Evolutionary conservation across 805 yeast species (phyloP), one percentile per base, ranked within the genome.

Genomic region (Ascoidea rubescens): DNA sequence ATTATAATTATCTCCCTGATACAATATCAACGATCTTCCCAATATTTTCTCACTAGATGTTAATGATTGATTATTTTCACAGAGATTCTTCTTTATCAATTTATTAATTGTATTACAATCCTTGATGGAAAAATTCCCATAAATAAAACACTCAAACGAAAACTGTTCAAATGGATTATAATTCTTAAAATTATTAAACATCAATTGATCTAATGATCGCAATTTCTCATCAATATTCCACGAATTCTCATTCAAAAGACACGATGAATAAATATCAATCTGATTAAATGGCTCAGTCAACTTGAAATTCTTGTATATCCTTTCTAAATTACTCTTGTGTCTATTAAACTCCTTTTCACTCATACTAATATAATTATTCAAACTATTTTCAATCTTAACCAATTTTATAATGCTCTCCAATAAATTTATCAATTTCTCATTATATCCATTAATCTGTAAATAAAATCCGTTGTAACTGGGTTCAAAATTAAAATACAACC

Each of bases 211-310:
- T 78, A 80, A 62, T 37, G 74, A 78, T 1, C 69, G 68, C 30
- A 80, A 59, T 62, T 82, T 83, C 56, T 83, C 91, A 31, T 73
- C 80, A 37, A 78, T 68, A 6, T 77, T 62, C 80, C 88, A 88
- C 0, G 84, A 70, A 50, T 77, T 74, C 53, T 87, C 96, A 58
- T 86, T 82, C n/a, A 87, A 65, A 56, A 90, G 66, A 31, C 77
- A 73, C 30, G 80, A 73, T 55, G 80, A 75, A 51, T 80, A 75
- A n/a, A 78, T 70, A 1, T 86, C 83, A 55, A 87, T 77, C 65
- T 88, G 96, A 48, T 75, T 70, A 64, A 86, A 91, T 1, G 98
- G 97, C 32, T 78, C 81, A 33, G 80, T 74, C 60, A 69, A 86
- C 12, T 84, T 82, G 56, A 78, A 78, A 65, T 91, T 91, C 58